phyloP scores from a whole-genome alignment of 805 yeast genomes.

The Saturnispora bothae region DNA sequence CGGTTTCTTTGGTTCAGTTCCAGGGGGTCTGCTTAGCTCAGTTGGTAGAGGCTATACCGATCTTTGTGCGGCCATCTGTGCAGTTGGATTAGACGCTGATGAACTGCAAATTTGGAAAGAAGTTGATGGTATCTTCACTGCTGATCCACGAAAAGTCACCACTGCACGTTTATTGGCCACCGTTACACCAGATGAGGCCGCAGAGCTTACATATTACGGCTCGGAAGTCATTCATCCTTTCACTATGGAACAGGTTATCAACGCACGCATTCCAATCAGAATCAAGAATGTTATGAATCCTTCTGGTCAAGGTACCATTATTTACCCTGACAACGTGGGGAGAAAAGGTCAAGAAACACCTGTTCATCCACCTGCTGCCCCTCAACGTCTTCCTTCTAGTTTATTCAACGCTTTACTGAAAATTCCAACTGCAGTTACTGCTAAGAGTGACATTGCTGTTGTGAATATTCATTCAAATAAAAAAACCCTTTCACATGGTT shows the following conservation, averaged over 20 bases:
- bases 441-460: constrained; percentile 86
- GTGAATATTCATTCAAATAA: constrained; percentile 90
- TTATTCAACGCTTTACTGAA: constrained; percentile 35
- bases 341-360: constrained; percentile 85
- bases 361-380: constrained; percentile 85
- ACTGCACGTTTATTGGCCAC: constrained; percentile 74
- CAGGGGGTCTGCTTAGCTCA: constrained; percentile 85
- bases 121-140: constrained; percentile 97
- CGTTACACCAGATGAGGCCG: constrained; percentile 98
- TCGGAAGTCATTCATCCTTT: constrained; percentile 97
- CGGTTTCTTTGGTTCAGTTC: constrained; percentile 92
- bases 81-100: constrained; percentile 86
- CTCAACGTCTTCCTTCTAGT: constrained; percentile 35
- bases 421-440: constrained; percentile 92
- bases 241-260: constrained; percentile 98
- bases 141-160: constrained; percentile 93
- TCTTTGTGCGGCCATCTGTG: constrained; percentile 91
- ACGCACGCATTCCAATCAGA: constrained; percentile 91
- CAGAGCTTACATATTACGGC: constrained; percentile 95
- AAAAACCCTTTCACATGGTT: constrained; percentile 88
- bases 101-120: constrained; percentile 98
- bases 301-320: constrained; percentile 82
- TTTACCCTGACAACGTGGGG: constrained; percentile 84
- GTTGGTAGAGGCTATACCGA: constrained; percentile 98
- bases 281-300: constrained; percentile 96